Percentiles rank a stretch among this genome's conserved stretches.
Evolutionary conservation across 257 asterid species (phyloP).

Genomic region (Jasminum sambac): DNA sequence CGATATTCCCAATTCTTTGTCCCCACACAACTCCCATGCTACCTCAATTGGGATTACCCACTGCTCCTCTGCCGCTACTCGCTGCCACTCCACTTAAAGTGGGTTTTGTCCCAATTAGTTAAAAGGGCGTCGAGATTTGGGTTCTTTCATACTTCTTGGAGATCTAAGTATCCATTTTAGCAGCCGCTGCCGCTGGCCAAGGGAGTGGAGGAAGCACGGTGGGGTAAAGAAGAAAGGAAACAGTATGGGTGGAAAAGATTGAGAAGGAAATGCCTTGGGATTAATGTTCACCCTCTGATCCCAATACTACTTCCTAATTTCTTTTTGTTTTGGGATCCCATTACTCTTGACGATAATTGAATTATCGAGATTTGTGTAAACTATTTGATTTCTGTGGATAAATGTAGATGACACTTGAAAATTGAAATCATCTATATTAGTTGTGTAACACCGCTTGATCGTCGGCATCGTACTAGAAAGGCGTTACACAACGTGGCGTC

Average conservation of each 20-base stretch:
- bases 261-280: constrained; percentile 45
- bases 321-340: constrained; percentile 56
- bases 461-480: too few species aligned
- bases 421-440: too few species aligned
- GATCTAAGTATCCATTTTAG: constrained; percentile 82
- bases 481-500: too few species aligned
- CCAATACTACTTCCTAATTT: constrained; percentile 70
- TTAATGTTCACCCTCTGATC: constrained; percentile 47
- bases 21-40: constrained; percentile 77
- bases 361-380: background rate
- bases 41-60: constrained; percentile 92
- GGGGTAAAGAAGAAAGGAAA: constrained; percentile 70
- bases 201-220: constrained; percentile 74
- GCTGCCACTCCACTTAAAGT: constrained; percentile 37
- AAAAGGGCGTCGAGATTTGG: constrained; percentile 48
- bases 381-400: background rate
- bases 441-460: too few species aligned
- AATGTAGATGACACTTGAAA: too few species aligned
- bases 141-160: constrained; percentile 71
- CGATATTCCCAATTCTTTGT: constrained; percentile 72
- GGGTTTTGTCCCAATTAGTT: constrained; percentile 60
- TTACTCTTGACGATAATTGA: constrained; percentile 31
- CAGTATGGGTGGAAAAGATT: constrained; percentile 55
- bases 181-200: constrained; percentile 67
- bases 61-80: constrained; percentile 69